Conservation (phyloP, 768 basidiomycete genomes). For the Pisolithus sp. region DNA sequence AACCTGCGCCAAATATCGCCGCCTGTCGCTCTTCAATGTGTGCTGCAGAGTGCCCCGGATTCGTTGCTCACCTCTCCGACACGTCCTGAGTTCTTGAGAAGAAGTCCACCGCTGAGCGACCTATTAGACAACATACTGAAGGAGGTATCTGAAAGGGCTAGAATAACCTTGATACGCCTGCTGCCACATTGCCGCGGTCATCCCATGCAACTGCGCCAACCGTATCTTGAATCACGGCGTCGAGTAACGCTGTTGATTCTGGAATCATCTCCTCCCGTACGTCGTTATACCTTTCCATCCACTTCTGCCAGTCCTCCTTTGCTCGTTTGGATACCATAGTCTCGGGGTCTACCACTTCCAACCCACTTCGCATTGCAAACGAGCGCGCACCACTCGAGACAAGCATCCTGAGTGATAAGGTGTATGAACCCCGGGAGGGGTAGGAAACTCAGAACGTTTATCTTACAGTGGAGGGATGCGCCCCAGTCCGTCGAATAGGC, state of each 20-base stretch:
- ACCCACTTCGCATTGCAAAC: conserved; percentile 39
- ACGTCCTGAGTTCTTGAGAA: conserved; percentile 69
- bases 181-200: conserved; percentile 40
- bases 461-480: conserved; percentile 62
- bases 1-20: conserved; percentile 66
- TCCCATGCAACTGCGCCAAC: conserved; percentile 71
- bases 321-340: conserved; percentile 47
- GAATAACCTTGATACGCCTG: conserved; percentile 68
- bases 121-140: too few species aligned
- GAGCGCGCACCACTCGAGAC: conserved; percentile 53
- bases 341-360: conserved; percentile 36
- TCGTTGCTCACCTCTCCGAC: conserved; percentile 56
- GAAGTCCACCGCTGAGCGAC: conserved; percentile 59
- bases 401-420: conserved; percentile 40
- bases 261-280: neutral
- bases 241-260: conserved; percentile 6
- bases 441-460: neutral
- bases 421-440: neutral
- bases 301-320: conserved; percentile 48
- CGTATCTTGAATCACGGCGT: conserved; percentile 58
- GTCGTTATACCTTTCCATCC: conserved; percentile 43
- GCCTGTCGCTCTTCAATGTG: conserved; percentile 37
- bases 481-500: conserved; percentile 44
- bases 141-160: neutral
- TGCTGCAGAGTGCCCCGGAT: neutral